Evolutionary conservation across 352 stramenopile genomes (phyloP).

Genomic region (Phytophthora rubi): DNA sequence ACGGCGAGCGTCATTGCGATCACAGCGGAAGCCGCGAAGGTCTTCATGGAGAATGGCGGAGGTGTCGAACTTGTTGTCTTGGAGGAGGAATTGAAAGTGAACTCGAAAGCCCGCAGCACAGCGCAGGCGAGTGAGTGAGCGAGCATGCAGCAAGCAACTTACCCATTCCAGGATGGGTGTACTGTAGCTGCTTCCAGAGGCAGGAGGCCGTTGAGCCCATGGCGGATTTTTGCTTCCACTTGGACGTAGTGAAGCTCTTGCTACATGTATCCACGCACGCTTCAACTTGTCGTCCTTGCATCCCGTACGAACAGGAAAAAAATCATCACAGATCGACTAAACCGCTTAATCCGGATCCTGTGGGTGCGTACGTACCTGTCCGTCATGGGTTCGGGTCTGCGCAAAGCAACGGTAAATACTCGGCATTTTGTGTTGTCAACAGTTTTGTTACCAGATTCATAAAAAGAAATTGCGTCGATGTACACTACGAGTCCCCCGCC

Average conservation of each 20-base stretch:
- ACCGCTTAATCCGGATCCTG: too few species aligned
- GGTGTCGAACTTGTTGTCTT: not conserved
- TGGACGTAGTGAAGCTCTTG: not conserved
- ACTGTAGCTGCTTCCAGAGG: too few species aligned
- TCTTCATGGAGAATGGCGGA: constrained; percentile 1
- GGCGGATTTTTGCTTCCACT: constrained; percentile 4
- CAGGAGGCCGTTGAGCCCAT: not conserved
- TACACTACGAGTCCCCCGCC: not conserved
- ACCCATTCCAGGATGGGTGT: too few species aligned
- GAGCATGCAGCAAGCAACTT: not conserved
- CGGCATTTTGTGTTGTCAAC: too few species aligned
- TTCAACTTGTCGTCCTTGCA: not conserved
- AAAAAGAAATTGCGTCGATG: too few species aligned
- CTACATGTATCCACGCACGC: not conserved
- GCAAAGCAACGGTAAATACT: too few species aligned
- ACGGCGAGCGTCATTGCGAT: constrained; percentile 1
- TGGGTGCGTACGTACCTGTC: too few species aligned
- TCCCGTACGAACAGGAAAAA: constrained; percentile 7
- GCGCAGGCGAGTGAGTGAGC: not conserved
- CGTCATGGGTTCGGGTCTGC: too few species aligned
- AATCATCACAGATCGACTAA: not conserved
- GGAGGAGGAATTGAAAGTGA: constrained; percentile 18
- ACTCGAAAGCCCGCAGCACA: not conserved
- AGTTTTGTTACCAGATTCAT: too few species aligned
- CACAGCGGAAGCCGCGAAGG: not conserved